These are phyloP conservation scores for Botryotinia globosa DNA, from an alignment of 2,329 filamentous ascomycete genomes.

Conservation along the genomic window DNA sequence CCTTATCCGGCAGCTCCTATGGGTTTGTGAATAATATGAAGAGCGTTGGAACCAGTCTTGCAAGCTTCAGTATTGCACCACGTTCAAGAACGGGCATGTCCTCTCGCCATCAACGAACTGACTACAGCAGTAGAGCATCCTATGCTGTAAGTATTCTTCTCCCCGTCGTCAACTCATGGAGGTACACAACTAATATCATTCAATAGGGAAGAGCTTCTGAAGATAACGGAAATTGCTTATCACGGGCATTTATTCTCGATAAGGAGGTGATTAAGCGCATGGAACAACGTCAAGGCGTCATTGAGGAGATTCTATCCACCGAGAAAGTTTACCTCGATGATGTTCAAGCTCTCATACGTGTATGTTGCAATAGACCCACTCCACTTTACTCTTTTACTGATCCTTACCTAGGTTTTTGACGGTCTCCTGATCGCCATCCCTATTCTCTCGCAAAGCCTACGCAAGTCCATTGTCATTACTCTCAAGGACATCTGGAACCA, in stretches of 20 bases:
- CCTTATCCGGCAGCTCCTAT: constrained; percentile 71
- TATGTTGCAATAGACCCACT: constrained; percentile 48
- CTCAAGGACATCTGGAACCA: constrained; percentile 76
- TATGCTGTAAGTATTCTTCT: constrained; percentile 42
- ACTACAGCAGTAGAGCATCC: constrained; percentile 61
- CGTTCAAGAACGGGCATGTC: constrained; percentile 54
- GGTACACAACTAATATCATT: neutral
- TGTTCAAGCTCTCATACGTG: constrained; percentile 81
- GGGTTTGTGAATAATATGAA: constrained; percentile 78
- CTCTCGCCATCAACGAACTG: constrained; percentile 57
- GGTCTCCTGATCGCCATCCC: constrained; percentile 72
- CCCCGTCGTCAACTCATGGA: neutral
- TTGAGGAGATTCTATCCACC: constrained; percentile 82
- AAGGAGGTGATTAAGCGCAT: constrained; percentile 68
- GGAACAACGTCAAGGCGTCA: constrained; percentile 70
- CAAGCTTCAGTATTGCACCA: constrained; percentile 66
- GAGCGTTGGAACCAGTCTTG: constrained; percentile 75
- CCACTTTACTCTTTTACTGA: constrained; percentile 69
- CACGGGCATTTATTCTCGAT: constrained; percentile 56
- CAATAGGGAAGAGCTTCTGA: constrained; percentile 54
- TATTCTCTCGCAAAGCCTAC: constrained; percentile 59
- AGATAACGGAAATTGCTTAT: constrained; percentile 57
- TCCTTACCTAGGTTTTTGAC: constrained; percentile 61
- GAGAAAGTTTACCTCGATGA: constrained; percentile 89
- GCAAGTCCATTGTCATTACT: constrained; percentile 74